phyloP scores from a whole-genome alignment of 441 rosid species.

The Sinapis alba region DNA sequence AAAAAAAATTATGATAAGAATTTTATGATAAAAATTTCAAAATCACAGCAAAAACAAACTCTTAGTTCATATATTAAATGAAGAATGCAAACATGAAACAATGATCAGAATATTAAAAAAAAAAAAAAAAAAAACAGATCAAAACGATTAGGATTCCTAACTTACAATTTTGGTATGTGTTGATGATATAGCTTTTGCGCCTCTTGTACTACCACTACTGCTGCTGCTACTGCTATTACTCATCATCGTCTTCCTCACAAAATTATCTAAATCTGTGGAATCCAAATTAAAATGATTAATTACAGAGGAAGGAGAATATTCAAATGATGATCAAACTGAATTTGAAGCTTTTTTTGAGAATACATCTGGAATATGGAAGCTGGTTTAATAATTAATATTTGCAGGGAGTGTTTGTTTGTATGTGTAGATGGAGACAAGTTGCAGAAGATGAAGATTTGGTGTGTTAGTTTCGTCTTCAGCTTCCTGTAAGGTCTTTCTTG shows the following conservation, averaged over 20 bases:
- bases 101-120: background rate
- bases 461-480: conserved; percentile 37
- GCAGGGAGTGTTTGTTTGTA: conserved; percentile 1
- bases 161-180: conserved; percentile 7
- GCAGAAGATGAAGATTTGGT: conserved; percentile 25
- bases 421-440: conserved; percentile 25
- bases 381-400: background rate
- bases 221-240: background rate
- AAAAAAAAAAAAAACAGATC: background rate
- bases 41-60: background rate
- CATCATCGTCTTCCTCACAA: conserved; percentile 14
- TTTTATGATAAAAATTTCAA: background rate
- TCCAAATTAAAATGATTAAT: background rate
- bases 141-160: conserved; percentile 1
- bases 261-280: conserved; percentile 15
- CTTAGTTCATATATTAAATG: conserved; percentile 27
- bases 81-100: conserved; percentile 30
- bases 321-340: conserved; percentile 6
- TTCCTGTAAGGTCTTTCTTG: conserved; percentile 30
- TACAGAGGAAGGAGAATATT: background rate
- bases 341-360: conserved; percentile 7
- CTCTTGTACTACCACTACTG: background rate
- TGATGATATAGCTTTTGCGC: background rate
- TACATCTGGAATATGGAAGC: conserved; percentile 2
- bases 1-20: no score